Evolutionary conservation across 2,329 filamentous ascomycete species (phyloP), one percentile per base, ranked within the genome.

Genomic region (Fusarium lateritium): DNA sequence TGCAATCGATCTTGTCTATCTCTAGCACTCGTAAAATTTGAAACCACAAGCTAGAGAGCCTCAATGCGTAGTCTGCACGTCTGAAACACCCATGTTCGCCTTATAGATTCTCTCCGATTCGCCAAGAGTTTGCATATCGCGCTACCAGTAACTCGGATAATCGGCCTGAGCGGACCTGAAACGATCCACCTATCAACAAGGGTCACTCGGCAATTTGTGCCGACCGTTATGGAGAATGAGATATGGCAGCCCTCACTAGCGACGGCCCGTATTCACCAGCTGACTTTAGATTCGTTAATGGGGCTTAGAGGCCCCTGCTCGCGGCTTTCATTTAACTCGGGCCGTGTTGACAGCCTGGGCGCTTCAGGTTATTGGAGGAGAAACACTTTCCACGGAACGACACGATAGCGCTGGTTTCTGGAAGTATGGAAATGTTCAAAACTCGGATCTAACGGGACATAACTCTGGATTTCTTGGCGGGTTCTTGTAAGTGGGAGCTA

Each of bases 101-200:
- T 36, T 51, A 47, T 21, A 42, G 22, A 17, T 19, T 38, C 26
- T 40, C 21, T 26, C 6, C 15, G 33, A 53, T 22, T 22, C 26
- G 55, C 55, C 55, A 57, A 57, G 55, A 53, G 8, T 39, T 9
- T n/a, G 7, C 15, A 5, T 15, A 38, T n/a, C 3, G 39, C 19
- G 11, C 31, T 54, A 36, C 34, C 17, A 24, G 36, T 38, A 46
- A 40, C 4, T 19, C 61, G 63, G 62, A 42, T 66, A 56, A 19
- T 45, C 63, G 63, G 63, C 40, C 53, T 46, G 24, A 7, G 36
- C 28, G 55, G 45, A 65, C 52, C 57, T 65, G 46, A 45, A 51
- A 36, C 44, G 44, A 22, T 49, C 42, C 62, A 63, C 59, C 28
- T 13, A 7, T 40, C 36, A 42, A 46, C 61, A 22, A 39, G 55